phyloP scores from a whole-genome alignment of 257 asterid genomes.

The Solanum clarkiae region DNA sequence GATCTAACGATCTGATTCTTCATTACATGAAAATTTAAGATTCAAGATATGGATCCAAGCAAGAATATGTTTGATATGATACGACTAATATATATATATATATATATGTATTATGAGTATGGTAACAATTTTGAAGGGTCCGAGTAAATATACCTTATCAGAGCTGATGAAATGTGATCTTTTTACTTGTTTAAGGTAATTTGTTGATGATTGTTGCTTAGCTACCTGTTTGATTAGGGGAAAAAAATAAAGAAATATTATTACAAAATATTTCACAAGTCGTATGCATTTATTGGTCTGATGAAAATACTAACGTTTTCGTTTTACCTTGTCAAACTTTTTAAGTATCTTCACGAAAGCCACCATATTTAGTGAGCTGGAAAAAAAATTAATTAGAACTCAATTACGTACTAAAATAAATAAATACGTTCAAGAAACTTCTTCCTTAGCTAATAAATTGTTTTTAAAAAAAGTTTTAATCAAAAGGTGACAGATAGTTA shows the following conservation, averaged over 20 bases:
- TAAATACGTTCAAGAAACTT: conserved; percentile 1
- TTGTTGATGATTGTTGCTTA: conserved; percentile 51
- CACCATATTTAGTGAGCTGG: conserved; percentile 82
- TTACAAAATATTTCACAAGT: not conserved
- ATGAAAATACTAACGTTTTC: rapidly evolving
- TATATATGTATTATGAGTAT: too few species aligned
- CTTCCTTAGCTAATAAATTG: not conserved
- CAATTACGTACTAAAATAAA: not conserved
- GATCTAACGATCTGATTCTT: not conserved
- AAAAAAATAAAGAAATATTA: not conserved
- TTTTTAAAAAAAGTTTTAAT: not conserved
- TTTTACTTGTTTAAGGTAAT: conserved; percentile 66
- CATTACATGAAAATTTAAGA: not conserved
- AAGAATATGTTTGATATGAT: not conserved
- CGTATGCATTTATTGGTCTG: not conserved
- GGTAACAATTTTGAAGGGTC: not conserved
- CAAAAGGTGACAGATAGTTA: not conserved
- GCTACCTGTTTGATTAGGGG: conserved; percentile 33
- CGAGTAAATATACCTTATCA: conserved; percentile 44
- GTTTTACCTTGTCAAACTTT: conserved; percentile 79
- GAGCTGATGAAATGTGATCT: conserved; percentile 79
- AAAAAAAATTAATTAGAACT: not conserved
- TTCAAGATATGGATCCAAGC: not conserved
- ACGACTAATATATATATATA: not conserved
- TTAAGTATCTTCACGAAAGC: conserved; percentile 90